Conservation (phyloP, 192 early-diverging fungal species). For the Coemansia sp. region DNA sequence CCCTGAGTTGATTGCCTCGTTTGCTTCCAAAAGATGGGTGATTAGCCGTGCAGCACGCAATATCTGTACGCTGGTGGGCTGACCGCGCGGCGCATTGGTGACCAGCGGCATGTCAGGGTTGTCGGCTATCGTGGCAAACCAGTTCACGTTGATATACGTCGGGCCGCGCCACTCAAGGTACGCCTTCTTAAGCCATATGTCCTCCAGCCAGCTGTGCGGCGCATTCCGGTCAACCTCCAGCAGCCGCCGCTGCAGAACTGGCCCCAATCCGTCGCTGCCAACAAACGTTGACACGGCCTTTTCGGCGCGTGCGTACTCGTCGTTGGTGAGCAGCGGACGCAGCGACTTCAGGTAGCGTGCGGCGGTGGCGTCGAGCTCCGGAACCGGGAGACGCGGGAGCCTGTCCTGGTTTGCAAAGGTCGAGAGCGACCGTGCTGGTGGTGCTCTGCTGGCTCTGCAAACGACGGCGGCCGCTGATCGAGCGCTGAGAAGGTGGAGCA, state of each 20-base stretch:
- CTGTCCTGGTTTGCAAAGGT: conserved; percentile 69
- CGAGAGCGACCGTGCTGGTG: no score
- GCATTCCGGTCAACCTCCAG: conserved; percentile 66
- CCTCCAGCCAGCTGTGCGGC: conserved; percentile 84
- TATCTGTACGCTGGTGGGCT: conserved; percentile 75
- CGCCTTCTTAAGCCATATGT: conserved; percentile 78
- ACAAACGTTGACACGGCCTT: conserved; percentile 73
- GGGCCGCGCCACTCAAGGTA: conserved; percentile 86
- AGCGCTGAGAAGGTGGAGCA: conserved; percentile 1
- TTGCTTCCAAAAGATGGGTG: conserved; percentile 68
- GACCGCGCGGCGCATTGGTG: conserved; percentile 36
- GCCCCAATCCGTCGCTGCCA: conserved; percentile 64
- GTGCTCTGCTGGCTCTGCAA: neutral
- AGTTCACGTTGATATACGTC: conserved; percentile 86
- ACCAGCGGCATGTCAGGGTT: conserved; percentile 56
- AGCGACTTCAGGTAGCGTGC: conserved; percentile 76
- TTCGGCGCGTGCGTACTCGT: conserved; percentile 62
- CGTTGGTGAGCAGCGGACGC: conserved; percentile 62
- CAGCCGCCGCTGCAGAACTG: conserved; percentile 73
- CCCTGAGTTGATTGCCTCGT: conserved; percentile 69
- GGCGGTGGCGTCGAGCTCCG: conserved; percentile 71
- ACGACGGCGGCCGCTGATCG: neutral
- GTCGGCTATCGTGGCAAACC: conserved; percentile 76
- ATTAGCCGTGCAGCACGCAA: conserved; percentile 73
- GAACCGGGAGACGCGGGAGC: conserved; percentile 85